phyloP scores from a whole-genome alignment of 805 yeast genomes.

The Pichia heedii region DNA sequence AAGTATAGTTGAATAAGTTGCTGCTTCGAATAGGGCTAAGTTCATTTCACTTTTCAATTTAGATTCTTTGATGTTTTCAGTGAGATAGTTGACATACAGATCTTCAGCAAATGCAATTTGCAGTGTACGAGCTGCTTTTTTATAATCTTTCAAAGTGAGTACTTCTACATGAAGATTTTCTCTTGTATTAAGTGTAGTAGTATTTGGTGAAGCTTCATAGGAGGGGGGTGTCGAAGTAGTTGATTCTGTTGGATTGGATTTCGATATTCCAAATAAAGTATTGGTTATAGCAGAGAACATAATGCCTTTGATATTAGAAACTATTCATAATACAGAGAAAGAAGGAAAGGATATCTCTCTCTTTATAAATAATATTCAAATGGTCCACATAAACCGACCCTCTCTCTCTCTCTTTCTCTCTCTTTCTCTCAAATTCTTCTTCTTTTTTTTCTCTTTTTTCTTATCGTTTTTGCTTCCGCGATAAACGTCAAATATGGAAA shows the following conservation, averaged over 20 bases:
- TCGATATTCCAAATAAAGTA: neutral
- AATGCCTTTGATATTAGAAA: neutral
- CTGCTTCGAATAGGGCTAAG: constrained; percentile 43
- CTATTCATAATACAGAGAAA: no score
- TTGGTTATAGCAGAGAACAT: neutral
- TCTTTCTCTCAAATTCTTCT: no score
- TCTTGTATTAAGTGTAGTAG: constrained; percentile 4
- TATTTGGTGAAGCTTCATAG: neutral
- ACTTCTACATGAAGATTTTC: constrained; percentile 22
- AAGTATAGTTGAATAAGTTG: constrained; percentile 42
- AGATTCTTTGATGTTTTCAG: constrained; percentile 30
- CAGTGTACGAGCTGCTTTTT: constrained; percentile 46
- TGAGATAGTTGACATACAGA: constrained; percentile 43
- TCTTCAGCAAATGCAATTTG: constrained; percentile 47
- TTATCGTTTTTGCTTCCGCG: no score
- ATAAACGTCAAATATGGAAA: no score
- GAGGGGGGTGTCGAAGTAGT: no score
- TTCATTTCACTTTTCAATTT: constrained; percentile 34
- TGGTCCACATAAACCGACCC: no score
- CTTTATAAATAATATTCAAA: no score
- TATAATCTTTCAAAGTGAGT: constrained; percentile 34
- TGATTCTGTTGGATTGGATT: neutral
- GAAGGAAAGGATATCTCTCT: no score
- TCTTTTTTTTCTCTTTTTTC: no score
- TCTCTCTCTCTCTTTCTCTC: no score